Evolutionary conservation across 805 yeast species (phyloP).

Genomic region (Cephaloascus fragrans): DNA sequence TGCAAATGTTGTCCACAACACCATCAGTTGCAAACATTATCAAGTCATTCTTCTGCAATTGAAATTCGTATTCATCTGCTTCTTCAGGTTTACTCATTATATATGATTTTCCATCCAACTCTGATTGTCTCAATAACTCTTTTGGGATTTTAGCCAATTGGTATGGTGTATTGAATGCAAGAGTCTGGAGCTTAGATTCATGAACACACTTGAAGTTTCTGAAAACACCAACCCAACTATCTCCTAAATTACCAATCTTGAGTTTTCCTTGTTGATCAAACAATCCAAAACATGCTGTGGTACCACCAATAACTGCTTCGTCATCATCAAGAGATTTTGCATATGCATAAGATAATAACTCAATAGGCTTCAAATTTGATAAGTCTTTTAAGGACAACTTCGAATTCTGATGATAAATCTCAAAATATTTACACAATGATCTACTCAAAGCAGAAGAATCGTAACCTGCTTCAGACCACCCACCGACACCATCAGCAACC

Average conservation of each 20-base stretch:
- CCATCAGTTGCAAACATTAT: constrained; percentile 91
- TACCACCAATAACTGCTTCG: constrained; percentile 79
- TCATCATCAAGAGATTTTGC: constrained; percentile 39
- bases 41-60: constrained; percentile 62
- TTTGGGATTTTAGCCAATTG: constrained; percentile 82
- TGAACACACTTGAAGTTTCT: constrained; percentile 51
- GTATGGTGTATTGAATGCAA: constrained; percentile 85
- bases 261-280: constrained; percentile 44
- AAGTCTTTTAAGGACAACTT: not conserved
- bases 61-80: constrained; percentile 59
- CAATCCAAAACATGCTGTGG: constrained; percentile 84
- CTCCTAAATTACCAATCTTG: constrained; percentile 77
- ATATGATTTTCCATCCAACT: constrained; percentile 46
- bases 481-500: constrained; percentile 96
- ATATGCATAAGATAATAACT: constrained; percentile 49
- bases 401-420: not conserved
- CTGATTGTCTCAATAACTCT: constrained; percentile 42
- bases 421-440: constrained; percentile 46
- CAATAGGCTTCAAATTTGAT: constrained; percentile 24
- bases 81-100: constrained; percentile 62
- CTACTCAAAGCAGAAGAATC: constrained; percentile 84
- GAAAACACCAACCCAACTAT: constrained; percentile 88
- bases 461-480: constrained; percentile 89
- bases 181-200: constrained; percentile 71
- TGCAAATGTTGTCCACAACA: constrained; percentile 73